Conservation (phyloP, 805 yeast genomes). For the Saturnispora quitensis region DNA sequence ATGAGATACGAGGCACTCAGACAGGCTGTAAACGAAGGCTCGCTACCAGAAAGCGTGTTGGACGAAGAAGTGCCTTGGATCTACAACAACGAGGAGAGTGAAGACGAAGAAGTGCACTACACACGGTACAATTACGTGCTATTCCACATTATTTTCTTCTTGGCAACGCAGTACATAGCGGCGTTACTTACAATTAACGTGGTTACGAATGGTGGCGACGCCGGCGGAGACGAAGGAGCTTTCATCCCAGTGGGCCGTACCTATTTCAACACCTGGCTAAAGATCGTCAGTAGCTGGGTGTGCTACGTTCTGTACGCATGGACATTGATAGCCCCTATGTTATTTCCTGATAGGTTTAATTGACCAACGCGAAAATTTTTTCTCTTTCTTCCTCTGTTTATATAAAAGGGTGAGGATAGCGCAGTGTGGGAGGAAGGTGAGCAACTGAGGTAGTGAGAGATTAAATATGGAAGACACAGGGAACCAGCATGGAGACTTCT, state of each 20-base stretch:
- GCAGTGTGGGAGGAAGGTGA: not conserved
- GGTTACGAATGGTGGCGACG: slow-evolving; percentile 23
- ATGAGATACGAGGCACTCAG: slow-evolving; percentile 81
- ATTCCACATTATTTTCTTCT: slow-evolving; percentile 84
- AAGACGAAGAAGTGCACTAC: slow-evolving; percentile 44
- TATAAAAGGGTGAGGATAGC: not conserved
- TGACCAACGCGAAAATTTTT: not conserved
- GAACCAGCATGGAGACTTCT: slow-evolving; percentile 4
- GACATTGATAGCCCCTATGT: slow-evolving; percentile 85
- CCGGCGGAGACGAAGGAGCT: slow-evolving; percentile 72
- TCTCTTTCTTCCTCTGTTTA: not conserved
- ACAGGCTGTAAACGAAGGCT: slow-evolving; percentile 94
- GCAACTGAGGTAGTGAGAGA: not conserved
- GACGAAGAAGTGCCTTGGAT: slow-evolving; percentile 59
- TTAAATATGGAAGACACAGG: not conserved
- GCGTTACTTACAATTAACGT: slow-evolving; percentile 89
- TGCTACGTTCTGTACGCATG: slow-evolving; percentile 81
- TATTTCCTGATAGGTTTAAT: slow-evolving; percentile 79
- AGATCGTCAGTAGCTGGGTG: slow-evolving; percentile 85
- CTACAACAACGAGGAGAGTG: slow-evolving; percentile 24
- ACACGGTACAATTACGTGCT: slow-evolving; percentile 79
- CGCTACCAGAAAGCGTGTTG: slow-evolving; percentile 87
- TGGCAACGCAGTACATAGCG: slow-evolving; percentile 96
- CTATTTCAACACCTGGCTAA: slow-evolving; percentile 90
- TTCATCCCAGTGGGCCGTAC: slow-evolving; percentile 97